Base-by-base conservation (phyloP, 2,329 filamentous ascomycete genomes). In the Stromatinia cepivora region DNA sequence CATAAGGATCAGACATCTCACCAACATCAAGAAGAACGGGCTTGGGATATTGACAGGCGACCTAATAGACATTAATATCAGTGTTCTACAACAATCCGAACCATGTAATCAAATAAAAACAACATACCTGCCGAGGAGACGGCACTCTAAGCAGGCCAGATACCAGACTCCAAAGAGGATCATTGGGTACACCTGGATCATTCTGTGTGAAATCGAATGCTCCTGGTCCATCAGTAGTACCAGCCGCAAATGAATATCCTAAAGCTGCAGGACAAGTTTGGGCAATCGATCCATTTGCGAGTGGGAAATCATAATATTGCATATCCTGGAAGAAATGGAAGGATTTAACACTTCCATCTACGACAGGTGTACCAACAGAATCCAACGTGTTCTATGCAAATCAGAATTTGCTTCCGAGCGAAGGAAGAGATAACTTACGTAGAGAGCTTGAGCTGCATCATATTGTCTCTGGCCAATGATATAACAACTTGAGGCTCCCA, bases 181-280 rank as follows among this genome's bases (percentile, higher is more conserved):
- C 85, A 54, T 85, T 85, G 28, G 88, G 84, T 0, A 92, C 88
- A 50, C 88, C 89, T 0, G 89, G 89, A 73, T 92, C 86, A 72
- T 92, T 92, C 78, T 98, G 94, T 1, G 91, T 94, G 79, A 97
- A 97, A 79, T 97, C 94, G 76, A 97, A 96, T 0, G 88, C 89
- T 0, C 94, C 94, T 0, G 94, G 94, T 9, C 94, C 93, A 77
- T 97, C 94, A 0, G 91, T 92, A 0, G 94, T 98, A 22, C 94
- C 94, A 0, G 91, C 94, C 0, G 94, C 94, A 78, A 98, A 98
- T 0, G 91, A 93, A 77, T 94, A 96, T 13, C 94, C 94, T 66
- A 98, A 82, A 0, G 93, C 93, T 0, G 93, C 93, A 2, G 93
- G 90, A 75, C 94, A 97, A 0, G 94, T 97, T 66, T 82, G 84